A percentile compares a stretch with the other conserved stretches of the same genome.
These are phyloP conservation scores for Suhomyces choctaworum DNA, from an alignment of 1,139 yeast species.

Conservation along the genomic window DNA sequence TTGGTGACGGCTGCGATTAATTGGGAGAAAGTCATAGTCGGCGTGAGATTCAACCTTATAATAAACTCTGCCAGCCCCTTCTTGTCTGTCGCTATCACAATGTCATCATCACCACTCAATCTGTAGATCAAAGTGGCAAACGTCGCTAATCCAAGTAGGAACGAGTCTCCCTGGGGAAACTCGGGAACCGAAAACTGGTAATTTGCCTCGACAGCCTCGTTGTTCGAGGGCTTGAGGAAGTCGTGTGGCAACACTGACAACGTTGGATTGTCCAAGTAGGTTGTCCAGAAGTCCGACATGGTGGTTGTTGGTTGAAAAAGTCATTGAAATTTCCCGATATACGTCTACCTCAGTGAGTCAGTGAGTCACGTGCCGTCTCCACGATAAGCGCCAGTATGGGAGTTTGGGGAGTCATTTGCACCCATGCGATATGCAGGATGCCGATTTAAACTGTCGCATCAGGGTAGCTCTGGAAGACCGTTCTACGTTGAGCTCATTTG, in stretches of 20 bases:
- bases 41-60: constrained; percentile 59
- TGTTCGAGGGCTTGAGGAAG: constrained; percentile 74
- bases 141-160: constrained; percentile 61
- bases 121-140: constrained; percentile 74
- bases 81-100: constrained; percentile 73
- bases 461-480: too few relatives aligned
- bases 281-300: constrained; percentile 57
- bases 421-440: neutral
- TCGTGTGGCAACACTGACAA: constrained; percentile 87
- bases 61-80: constrained; percentile 50
- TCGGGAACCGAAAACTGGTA: constrained; percentile 37
- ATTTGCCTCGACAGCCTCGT: constrained; percentile 65
- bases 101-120: constrained; percentile 91
- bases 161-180: constrained; percentile 24
- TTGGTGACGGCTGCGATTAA: constrained; percentile 47
- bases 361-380: constrained; percentile 1
- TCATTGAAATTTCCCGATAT: neutral
- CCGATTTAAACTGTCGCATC: too few relatives aligned
- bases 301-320: constrained; percentile 3
- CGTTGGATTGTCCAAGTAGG: constrained; percentile 75
- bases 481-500: too few relatives aligned
- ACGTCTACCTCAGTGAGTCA: neutral
- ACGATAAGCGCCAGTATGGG: constrained; percentile 9
- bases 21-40: constrained; percentile 53
- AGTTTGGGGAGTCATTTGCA: neutral